A percentile compares a stretch with the other conserved stretches of the same genome.
Conservation (phyloP, 768 basidiomycete species). For the Hygrophorus pudorinus region DNA sequence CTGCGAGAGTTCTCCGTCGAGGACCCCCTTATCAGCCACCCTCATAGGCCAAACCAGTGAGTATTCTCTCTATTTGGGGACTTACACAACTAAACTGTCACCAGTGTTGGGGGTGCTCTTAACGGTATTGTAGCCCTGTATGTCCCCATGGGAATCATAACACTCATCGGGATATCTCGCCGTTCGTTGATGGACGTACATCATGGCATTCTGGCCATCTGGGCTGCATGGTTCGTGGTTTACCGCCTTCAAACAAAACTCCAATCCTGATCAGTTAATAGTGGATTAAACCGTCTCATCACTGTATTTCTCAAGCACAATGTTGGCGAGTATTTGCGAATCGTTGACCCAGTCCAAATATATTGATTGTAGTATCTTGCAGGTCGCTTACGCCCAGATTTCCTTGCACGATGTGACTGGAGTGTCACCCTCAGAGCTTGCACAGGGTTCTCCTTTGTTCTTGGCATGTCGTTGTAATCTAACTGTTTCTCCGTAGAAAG, state of each 20-base stretch:
- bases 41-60: constrained; percentile 41
- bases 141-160: constrained; percentile 33
- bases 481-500: constrained; percentile 20
- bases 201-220: constrained; percentile 46
- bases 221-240: constrained; percentile 26
- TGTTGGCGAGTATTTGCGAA: constrained; percentile 32
- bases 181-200: constrained; percentile 43
- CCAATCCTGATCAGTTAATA: constrained; percentile 12
- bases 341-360: not conserved
- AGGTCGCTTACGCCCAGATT: constrained; percentile 57
- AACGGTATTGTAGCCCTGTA: constrained; percentile 39
- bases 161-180: constrained; percentile 26
- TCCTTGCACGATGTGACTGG: constrained; percentile 57
- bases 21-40: constrained; percentile 45
- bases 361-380: not conserved
- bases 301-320: constrained; percentile 47
- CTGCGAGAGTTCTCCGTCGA: constrained; percentile 38
- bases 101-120: constrained; percentile 37
- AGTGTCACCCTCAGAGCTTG: constrained; percentile 35
- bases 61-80: constrained; percentile 9
- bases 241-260: not conserved
- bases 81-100: not conserved
- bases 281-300: constrained; percentile 36
- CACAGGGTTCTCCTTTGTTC: constrained; percentile 34
- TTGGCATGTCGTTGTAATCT: constrained; percentile 1